phyloP scores from a whole-genome alignment of 1,284 basidiomycete species.

The Fistulinella cinereoalba region DNA sequence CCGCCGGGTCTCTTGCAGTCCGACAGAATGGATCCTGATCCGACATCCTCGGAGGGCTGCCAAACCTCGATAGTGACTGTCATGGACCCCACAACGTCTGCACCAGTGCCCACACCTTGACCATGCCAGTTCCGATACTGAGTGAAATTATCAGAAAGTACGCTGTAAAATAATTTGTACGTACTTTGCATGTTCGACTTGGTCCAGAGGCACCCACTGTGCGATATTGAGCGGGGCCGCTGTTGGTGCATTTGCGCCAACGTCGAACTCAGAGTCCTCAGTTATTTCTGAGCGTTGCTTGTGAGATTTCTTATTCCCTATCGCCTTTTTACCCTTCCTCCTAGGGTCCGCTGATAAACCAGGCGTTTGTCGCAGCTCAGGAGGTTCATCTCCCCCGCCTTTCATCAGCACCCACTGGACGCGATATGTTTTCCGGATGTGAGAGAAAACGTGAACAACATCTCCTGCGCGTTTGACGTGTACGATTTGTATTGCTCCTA shows the following conservation, averaged over 20 bases:
- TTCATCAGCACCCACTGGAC: constrained; percentile 67
- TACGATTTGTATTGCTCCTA: constrained; percentile 43
- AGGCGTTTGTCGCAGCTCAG: constrained; percentile 23
- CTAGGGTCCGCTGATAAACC: constrained; percentile 1
- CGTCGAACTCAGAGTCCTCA: too few species aligned
- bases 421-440: constrained; percentile 89
- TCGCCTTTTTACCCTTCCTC: constrained; percentile 3
- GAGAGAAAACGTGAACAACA: constrained; percentile 84
- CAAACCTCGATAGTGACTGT: too few species aligned
- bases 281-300: constrained; percentile 6
- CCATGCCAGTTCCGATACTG: constrained; percentile 61
- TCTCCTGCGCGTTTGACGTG: constrained; percentile 55
- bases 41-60: too few species aligned
- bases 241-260: not conserved
- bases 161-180: constrained; percentile 27
- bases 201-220: constrained; percentile 53
- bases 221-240: constrained; percentile 11
- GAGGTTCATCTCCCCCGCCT: constrained; percentile 44
- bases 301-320: constrained; percentile 12
- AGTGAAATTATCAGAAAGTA: constrained; percentile 3
- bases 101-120: constrained; percentile 56
- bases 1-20: too few species aligned
- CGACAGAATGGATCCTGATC: too few species aligned
- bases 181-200: constrained; percentile 63
- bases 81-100: constrained; percentile 24